phyloP scores from a whole-genome alignment of 371 early-diverging fungal species.

The Lichtheimia ornata region DNA sequence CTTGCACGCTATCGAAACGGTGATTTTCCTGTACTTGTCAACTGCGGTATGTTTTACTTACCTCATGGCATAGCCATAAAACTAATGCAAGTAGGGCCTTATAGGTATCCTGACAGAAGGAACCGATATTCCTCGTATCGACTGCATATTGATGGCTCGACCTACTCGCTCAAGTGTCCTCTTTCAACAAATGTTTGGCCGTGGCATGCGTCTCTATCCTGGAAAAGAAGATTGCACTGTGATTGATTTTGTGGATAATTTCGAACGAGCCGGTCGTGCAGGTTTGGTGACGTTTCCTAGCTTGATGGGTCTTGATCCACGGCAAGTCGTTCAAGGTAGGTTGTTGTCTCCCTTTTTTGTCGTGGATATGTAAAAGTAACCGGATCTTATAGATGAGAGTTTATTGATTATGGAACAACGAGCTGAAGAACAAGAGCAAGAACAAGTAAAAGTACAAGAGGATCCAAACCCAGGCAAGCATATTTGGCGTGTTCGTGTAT shows the following conservation, averaged over 20 bases:
- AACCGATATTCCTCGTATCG: conserved; percentile 89
- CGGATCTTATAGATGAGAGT: conserved; percentile 19
- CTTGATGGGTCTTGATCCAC: conserved; percentile 66
- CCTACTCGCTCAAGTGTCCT: conserved; percentile 83
- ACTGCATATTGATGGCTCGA: conserved; percentile 86
- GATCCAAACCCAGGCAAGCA: not conserved
- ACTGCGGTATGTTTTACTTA: conserved; percentile 68
- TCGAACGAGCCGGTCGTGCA: conserved; percentile 26
- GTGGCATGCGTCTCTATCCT: conserved; percentile 76
- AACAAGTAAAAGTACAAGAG: not conserved
- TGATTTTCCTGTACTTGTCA: conserved; percentile 81
- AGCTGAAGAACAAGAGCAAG: conserved; percentile 1
- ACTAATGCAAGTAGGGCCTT: not conserved
- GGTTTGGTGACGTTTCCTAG: conserved; percentile 67
- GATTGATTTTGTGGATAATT: conserved; percentile 84
- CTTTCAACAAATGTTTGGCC: conserved; percentile 95
- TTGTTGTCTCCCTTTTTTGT: conserved; percentile 10
- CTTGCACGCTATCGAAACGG: conserved; percentile 64
- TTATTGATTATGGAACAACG: conserved; percentile 14
- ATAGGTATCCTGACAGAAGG: conserved; percentile 76
- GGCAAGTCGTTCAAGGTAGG: conserved; percentile 30
- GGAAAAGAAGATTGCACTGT: conserved; percentile 82
- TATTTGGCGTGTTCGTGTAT: not conserved
- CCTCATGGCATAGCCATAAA: not conserved
- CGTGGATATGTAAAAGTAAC: conserved; percentile 2